phyloP scores from a whole-genome alignment of 352 stramenopile species.

The Pythium aphanidermatum region DNA sequence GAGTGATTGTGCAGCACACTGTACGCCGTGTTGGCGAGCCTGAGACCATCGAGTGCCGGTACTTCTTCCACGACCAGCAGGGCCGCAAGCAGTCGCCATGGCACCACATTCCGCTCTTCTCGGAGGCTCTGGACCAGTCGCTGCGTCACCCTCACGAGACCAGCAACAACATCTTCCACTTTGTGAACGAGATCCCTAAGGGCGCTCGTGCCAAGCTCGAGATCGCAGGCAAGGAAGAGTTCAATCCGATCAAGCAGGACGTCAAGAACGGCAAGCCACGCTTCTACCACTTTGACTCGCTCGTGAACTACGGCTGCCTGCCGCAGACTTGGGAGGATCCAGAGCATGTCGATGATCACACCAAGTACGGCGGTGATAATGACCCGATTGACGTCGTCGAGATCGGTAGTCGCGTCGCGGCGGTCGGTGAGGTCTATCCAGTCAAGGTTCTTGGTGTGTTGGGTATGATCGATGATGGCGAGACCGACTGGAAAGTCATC shows the following conservation, averaged over 20 bases:
- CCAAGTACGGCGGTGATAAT: constrained; percentile 93
- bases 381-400: constrained; percentile 99
- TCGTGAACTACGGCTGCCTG: constrained; percentile 97
- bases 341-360: constrained; percentile 90
- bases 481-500: constrained; percentile 99
- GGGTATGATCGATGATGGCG: constrained; percentile 99
- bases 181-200: constrained; percentile 93
- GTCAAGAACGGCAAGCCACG: constrained; percentile 96
- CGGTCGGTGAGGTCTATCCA: constrained; percentile 90
- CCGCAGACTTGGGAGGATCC: constrained; percentile 99
- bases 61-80: constrained; percentile 73
- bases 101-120: constrained; percentile 91
- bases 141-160: constrained; percentile 29
- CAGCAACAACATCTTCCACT: constrained; percentile 80
- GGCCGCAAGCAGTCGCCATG: constrained; percentile 86
- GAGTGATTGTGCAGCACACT: constrained; percentile 43
- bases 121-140: constrained; percentile 19
- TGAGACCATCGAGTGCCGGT: constrained; percentile 70
- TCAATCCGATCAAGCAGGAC: constrained; percentile 97
- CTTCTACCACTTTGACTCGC: constrained; percentile 79
- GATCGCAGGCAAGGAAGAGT: constrained; percentile 85
- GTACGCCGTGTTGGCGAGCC: constrained; percentile 49
- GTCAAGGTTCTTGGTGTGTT: constrained; percentile 98
- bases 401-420: constrained; percentile 91
- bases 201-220: constrained; percentile 91